Conservation (phyloP, 371 early-diverging fungal species). For the Mucor mucedo region DNA sequence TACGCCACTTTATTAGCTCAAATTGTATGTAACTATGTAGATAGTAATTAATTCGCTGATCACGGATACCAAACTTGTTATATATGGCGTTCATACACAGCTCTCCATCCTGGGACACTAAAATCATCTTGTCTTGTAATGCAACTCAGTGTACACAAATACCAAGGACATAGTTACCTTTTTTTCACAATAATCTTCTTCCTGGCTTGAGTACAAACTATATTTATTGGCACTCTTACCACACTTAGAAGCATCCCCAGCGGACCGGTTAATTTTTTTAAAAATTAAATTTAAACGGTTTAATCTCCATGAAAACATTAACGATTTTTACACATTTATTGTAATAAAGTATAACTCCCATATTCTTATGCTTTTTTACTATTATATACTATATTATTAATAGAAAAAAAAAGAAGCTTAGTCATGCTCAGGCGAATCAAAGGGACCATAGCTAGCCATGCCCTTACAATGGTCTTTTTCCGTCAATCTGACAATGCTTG, state of each 20-base stretch:
- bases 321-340: too few species aligned
- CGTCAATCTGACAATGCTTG: constrained; percentile 14
- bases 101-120: constrained; percentile 3
- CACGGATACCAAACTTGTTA: background rate
- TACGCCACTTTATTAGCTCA: background rate
- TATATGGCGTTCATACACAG: background rate
- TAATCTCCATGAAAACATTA: too few species aligned
- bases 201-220: background rate
- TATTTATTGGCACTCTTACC: constrained; percentile 2
- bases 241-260: constrained; percentile 2
- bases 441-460: constrained; percentile 17
- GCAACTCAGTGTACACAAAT: constrained; percentile 3
- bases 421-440: constrained; percentile 23
- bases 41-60: constrained; percentile 1
- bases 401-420: constrained; percentile 3
- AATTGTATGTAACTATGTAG: background rate
- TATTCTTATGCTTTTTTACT: too few species aligned
- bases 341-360: too few species aligned
- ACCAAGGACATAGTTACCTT: constrained; percentile 3
- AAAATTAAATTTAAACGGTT: too few species aligned
- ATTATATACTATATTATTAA: too few species aligned
- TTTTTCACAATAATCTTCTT: constrained; percentile 1
- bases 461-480: constrained; percentile 23
- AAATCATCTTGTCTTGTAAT: constrained; percentile 4
- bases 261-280: too few species aligned